A percentile compares a stretch with the other conserved stretches of the same genome.
These are phyloP conservation scores for Perkinsus olseni DNA, from an alignment of 169 alveolate species.

Conservation along the genomic window DNA sequence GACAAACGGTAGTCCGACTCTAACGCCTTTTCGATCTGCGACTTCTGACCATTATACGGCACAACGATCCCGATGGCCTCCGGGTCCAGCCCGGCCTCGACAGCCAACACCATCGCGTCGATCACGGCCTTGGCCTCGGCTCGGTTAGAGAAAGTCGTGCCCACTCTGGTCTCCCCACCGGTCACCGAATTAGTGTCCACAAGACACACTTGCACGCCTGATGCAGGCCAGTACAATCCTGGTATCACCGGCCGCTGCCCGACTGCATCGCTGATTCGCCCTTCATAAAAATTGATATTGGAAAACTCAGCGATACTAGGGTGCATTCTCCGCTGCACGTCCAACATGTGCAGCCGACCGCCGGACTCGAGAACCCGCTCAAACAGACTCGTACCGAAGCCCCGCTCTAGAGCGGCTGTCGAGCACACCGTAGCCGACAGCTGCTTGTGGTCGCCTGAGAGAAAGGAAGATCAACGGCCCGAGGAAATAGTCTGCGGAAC, in stretches of 20 bases:
- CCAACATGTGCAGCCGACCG: slow-evolving; percentile 56
- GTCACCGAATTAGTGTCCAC: neutral
- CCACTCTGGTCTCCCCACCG: neutral
- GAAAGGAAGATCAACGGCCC: slow-evolving; percentile 30
- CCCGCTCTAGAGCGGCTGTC: slow-evolving; percentile 54
- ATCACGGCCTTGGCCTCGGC: neutral
- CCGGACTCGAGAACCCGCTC: slow-evolving; percentile 49
- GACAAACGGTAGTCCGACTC: slow-evolving; percentile 3
- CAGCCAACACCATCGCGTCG: neutral
- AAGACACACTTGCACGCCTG: neutral
- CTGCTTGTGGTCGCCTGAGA: slow-evolving; percentile 90
- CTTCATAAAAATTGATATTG: slow-evolving; percentile 74
- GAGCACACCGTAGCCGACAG: slow-evolving; percentile 92
- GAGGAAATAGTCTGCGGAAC: too few species aligned
- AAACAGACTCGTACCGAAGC: slow-evolving; percentile 50
- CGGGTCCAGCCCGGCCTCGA: neutral
- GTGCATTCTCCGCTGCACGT: slow-evolving; percentile 93
- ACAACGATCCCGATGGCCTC: slow-evolving; percentile 28
- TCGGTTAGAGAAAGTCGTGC: neutral
- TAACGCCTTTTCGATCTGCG: slow-evolving; percentile 17
- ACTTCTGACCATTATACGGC: slow-evolving; percentile 36
- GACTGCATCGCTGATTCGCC: neutral
- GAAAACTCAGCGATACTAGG: slow-evolving; percentile 88
- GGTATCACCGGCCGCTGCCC: neutral
- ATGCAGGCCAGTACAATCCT: neutral